phyloP scores from a whole-genome alignment of 768 basidiomycete species.

The Podaxis sp. region DNA sequence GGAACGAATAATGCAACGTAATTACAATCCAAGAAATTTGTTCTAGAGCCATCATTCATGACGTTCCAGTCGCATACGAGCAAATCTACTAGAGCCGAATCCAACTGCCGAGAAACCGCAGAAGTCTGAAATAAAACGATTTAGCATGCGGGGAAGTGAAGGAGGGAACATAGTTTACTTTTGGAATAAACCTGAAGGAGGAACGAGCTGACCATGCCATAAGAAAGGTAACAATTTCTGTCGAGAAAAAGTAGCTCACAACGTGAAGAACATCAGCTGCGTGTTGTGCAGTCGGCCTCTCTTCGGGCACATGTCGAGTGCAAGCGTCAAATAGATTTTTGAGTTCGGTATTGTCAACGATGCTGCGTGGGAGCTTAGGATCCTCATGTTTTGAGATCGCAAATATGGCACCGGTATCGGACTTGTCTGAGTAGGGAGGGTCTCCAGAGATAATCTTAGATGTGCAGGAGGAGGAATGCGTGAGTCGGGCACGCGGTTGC shows the following conservation, averaged over 20 bases:
- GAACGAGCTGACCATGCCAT: not conserved
- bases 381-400: not conserved
- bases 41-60: not conserved
- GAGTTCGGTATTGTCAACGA: not conserved
- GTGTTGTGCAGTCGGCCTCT: not conserved
- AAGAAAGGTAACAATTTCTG: not conserved
- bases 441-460: not conserved
- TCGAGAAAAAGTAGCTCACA: not conserved
- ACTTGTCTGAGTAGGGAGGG: not conserved
- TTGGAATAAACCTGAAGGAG: not conserved
- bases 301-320: not conserved
- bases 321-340: not conserved
- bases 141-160: not conserved
- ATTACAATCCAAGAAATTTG: too few species aligned
- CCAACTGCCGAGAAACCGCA: not conserved
- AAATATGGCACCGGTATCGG: constrained; percentile 3
- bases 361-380: not conserved
- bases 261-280: not conserved
- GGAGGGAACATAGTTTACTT: not conserved
- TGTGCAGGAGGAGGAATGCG: not conserved
- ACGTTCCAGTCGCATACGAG: not conserved
- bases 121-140: not conserved
- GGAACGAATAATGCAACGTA: not conserved
- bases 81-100: not conserved
- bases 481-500: too few species aligned